Evolutionary conservation across 1,284 basidiomycete genomes (phyloP).

Genomic region (Cryptococcus sp.): DNA sequence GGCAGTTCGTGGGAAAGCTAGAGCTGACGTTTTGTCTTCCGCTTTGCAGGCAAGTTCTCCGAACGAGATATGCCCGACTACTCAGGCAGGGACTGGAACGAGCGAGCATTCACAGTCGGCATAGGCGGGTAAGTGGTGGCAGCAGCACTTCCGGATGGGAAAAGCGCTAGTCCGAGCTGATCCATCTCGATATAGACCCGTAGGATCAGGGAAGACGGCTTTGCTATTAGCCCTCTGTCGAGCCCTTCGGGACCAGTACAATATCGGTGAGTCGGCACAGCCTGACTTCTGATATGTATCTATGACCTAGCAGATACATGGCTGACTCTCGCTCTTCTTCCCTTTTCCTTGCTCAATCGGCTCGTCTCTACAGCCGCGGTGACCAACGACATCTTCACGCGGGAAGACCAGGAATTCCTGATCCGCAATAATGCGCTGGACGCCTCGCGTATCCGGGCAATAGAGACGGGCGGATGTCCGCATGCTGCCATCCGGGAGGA

Average conservation of each 20-base stretch:
- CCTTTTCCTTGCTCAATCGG: background rate
- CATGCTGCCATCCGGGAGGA: slow-evolving; percentile 97
- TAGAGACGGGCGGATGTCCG: slow-evolving; percentile 94
- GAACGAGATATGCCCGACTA: slow-evolving; percentile 93
- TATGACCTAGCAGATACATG: background rate
- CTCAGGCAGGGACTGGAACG: slow-evolving; percentile 77
- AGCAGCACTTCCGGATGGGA: background rate
- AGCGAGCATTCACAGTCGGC: slow-evolving; percentile 93
- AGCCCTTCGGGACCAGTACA: slow-evolving; percentile 76
- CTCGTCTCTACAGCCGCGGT: slow-evolving; percentile 70
- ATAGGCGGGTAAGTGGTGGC: slow-evolving; percentile 78
- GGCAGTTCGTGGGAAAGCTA: background rate
- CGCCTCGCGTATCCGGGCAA: slow-evolving; percentile 83
- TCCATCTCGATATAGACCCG: slow-evolving; percentile 63
- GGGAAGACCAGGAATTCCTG: slow-evolving; percentile 96
- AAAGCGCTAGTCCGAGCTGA: background rate
- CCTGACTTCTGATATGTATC: background rate
- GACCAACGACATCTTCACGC: slow-evolving; percentile 96
- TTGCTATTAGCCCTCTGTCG: slow-evolving; percentile 90
- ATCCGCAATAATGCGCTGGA: slow-evolving; percentile 89
- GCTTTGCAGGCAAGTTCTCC: slow-evolving; percentile 74
- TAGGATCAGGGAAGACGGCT: slow-evolving; percentile 97
- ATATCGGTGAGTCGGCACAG: slow-evolving; percentile 68
- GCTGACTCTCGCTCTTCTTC: background rate
- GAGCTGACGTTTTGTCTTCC: slow-evolving; percentile 8